Conservation (phyloP, 2,329 filamentous ascomycete genomes). For the Penicillium occitanis region DNA sequence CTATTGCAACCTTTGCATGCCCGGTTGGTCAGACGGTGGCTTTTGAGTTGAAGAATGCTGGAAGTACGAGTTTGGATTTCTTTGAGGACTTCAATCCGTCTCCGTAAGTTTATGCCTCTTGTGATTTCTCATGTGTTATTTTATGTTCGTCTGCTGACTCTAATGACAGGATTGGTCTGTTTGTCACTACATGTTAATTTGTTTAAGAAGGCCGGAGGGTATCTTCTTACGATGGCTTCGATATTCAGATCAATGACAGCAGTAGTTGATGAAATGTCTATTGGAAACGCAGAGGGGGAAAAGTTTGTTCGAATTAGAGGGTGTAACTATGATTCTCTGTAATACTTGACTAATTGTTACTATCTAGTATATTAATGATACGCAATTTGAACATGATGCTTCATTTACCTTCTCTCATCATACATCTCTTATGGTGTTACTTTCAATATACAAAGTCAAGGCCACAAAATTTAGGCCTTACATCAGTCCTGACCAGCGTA, state of each 20-base stretch:
- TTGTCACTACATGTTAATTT: slow-evolving; percentile 43
- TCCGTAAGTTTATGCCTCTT: slow-evolving; percentile 38
- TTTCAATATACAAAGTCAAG: not conserved
- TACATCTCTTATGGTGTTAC: not conserved
- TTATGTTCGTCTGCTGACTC: slow-evolving; percentile 23
- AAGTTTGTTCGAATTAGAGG: not conserved
- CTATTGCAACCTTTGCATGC: slow-evolving; percentile 56
- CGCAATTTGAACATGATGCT: not conserved
- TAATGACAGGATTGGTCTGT: slow-evolving; percentile 39
- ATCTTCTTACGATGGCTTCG: not conserved
- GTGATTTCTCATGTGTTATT: not conserved
- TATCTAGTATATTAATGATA: not conserved
- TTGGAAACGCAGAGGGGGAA: not conserved
- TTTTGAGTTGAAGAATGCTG: slow-evolving; percentile 54
- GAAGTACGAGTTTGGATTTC: slow-evolving; percentile 56
- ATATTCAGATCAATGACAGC: not conserved
- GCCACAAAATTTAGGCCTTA: not conserved
- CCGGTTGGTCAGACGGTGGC: slow-evolving; percentile 53
- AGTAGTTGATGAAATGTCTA: too few species aligned
- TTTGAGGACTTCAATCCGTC: slow-evolving; percentile 64
- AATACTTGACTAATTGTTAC: not conserved
- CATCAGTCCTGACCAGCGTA: too few species aligned
- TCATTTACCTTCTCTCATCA: not conserved
- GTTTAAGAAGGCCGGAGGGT: too few species aligned
- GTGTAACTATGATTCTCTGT: not conserved